Conservation (phyloP, 2,329 filamentous ascomycete genomes). For the Alternaria arborescens region DNA sequence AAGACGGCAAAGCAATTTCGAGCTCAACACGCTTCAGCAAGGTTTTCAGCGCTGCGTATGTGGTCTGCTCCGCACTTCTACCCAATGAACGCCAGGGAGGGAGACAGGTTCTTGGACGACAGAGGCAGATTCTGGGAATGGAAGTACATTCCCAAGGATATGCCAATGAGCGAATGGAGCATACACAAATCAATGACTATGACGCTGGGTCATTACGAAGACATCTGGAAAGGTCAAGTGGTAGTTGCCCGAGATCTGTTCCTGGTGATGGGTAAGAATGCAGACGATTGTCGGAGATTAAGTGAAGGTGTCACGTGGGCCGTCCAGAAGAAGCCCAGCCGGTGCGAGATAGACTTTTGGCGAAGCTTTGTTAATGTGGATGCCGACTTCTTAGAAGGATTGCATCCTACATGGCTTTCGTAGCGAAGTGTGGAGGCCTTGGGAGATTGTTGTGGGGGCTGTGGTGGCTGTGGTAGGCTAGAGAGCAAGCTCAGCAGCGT, state of each 20-base stretch:
- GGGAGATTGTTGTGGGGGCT: background rate
- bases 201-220: constrained; percentile 40
- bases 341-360: constrained; percentile 62
- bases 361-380: constrained; percentile 62
- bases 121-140: constrained; percentile 57
- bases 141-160: constrained; percentile 60
- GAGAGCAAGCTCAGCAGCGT: background rate
- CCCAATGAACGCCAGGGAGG: constrained; percentile 56
- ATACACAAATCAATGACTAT: constrained; percentile 53
- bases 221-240: constrained; percentile 50
- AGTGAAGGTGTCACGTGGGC: constrained; percentile 55
- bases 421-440: background rate
- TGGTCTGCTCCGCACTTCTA: constrained; percentile 62
- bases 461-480: background rate
- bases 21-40: constrained; percentile 30
- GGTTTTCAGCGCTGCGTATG: constrained; percentile 57
- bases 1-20: constrained; percentile 45
- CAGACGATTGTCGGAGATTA: constrained; percentile 53
- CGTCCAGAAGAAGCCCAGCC: constrained; percentile 58
- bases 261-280: constrained; percentile 57
- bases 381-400: constrained; percentile 53
- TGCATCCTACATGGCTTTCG: constrained; percentile 52
- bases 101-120: constrained; percentile 55
- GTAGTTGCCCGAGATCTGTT: constrained; percentile 55
- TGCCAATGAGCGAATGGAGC: constrained; percentile 55